phyloP scores from a whole-genome alignment of 495 filamentous ascomycete genomes.

The Gamarada debralockiae region DNA sequence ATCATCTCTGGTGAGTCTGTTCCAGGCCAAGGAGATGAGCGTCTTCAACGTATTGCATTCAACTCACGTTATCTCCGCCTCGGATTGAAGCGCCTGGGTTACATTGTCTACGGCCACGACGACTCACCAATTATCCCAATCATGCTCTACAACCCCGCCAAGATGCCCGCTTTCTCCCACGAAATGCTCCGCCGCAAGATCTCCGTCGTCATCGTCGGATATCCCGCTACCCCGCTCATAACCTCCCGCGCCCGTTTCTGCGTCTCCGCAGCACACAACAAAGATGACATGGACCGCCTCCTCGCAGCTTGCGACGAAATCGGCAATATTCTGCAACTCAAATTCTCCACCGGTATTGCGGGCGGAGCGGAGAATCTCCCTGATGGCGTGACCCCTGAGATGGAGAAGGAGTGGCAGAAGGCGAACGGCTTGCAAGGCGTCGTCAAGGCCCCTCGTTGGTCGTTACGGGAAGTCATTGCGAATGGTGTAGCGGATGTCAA shows the following conservation, averaged over 20 bases:
- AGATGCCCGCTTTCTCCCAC: slow-evolving; percentile 96
- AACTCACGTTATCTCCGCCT: slow-evolving; percentile 97
- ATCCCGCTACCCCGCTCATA: slow-evolving; percentile 94
- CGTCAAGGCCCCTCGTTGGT: slow-evolving; percentile 72
- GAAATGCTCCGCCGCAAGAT: slow-evolving; percentile 98
- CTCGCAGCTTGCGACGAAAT: slow-evolving; percentile 89
- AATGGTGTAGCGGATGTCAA: slow-evolving; percentile 79
- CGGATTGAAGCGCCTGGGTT: slow-evolving; percentile 92
- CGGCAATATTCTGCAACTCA: slow-evolving; percentile 87
- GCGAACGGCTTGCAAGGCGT: slow-evolving; percentile 46
- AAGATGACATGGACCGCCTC: slow-evolving; percentile 92
- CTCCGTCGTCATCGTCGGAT: slow-evolving; percentile 96
- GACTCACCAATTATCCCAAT: slow-evolving; percentile 96
- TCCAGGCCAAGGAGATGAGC: slow-evolving; percentile 92
- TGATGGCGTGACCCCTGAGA: slow-evolving; percentile 62
- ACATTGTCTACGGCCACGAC: slow-evolving; percentile 95
- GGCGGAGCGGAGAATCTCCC: slow-evolving; percentile 75
- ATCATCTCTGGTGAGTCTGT: slow-evolving; percentile 84
- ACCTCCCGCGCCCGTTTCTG: slow-evolving; percentile 94
- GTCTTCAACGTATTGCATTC: slow-evolving; percentile 93
- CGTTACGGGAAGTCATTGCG: slow-evolving; percentile 72
- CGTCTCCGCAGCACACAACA: slow-evolving; percentile 92
- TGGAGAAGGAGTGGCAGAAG: slow-evolving; percentile 67
- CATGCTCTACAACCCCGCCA: slow-evolving; percentile 91
- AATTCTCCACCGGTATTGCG: slow-evolving; percentile 91